These are phyloP conservation scores for Hordeum pubiflorum DNA, from an alignment of 202 grass and related monocot species.

Conservation along the genomic window DNA sequence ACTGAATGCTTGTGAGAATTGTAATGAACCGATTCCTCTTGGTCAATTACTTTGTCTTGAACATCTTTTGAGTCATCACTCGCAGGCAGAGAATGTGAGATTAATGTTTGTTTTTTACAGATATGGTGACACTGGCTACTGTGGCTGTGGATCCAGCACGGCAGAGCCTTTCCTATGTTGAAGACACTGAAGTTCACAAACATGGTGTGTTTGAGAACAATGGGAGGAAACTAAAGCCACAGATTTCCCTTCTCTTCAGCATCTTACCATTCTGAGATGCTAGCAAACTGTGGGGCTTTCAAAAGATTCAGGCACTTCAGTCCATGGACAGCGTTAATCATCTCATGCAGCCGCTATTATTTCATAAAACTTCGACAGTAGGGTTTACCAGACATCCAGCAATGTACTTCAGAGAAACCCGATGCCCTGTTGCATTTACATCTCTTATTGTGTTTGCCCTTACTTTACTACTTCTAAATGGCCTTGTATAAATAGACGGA, in stretches of 20 bases:
- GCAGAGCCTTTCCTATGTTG: background rate
- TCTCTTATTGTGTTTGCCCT: too few relatives aligned
- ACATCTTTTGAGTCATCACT: background rate
- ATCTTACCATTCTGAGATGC: background rate
- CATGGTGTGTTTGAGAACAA: background rate
- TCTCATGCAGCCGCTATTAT: background rate
- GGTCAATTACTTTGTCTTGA: background rate
- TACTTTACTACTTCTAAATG: too few relatives aligned
- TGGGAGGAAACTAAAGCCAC: background rate
- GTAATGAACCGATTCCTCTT: background rate
- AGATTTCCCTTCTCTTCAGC: background rate
- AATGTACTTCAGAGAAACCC: background rate
- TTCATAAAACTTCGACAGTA: background rate
- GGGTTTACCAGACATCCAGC: too few relatives aligned
- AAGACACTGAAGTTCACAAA: background rate
- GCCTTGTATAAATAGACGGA: too few relatives aligned
- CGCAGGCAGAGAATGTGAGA: background rate
- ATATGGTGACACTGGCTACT: background rate
- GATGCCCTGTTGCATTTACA: too few relatives aligned
- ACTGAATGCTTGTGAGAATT: background rate
- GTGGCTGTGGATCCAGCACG: background rate
- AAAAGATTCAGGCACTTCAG: background rate
- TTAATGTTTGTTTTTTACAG: background rate
- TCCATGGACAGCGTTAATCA: background rate
- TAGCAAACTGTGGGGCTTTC: background rate